phyloP scores from a whole-genome alignment of 495 filamentous ascomycete genomes.

The Podospora pseudocomata region DNA sequence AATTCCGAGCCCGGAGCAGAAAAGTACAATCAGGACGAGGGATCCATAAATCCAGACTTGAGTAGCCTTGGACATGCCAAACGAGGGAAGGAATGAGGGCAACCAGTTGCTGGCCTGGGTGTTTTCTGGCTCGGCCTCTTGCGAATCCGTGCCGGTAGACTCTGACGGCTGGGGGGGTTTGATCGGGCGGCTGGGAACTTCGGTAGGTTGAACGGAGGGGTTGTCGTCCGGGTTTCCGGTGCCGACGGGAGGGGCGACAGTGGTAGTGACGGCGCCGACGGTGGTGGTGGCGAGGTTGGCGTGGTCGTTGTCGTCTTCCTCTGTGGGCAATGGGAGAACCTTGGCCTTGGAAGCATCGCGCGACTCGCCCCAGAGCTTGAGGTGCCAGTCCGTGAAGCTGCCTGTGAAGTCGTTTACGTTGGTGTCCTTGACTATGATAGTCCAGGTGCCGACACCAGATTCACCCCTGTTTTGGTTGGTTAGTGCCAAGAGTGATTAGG shows the following conservation, averaged over 20 bases:
- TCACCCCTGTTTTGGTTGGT: slow-evolving; percentile 66
- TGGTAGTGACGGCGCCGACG: slow-evolving; percentile 40
- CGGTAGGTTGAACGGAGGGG: slow-evolving; percentile 52
- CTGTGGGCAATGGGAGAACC: slow-evolving; percentile 76
- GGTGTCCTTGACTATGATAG: slow-evolving; percentile 83
- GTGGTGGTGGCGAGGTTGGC: slow-evolving; percentile 48
- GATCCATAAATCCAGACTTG: slow-evolving; percentile 95
- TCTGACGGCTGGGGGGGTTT: slow-evolving; percentile 40
- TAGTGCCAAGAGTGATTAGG: slow-evolving; percentile 7
- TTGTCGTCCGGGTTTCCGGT: slow-evolving; percentile 29
- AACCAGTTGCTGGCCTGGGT: slow-evolving; percentile 57
- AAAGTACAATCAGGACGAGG: slow-evolving; percentile 74
- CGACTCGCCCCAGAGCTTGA: slow-evolving; percentile 89
- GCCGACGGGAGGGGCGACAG: slow-evolving; percentile 28
- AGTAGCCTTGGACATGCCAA: slow-evolving; percentile 83
- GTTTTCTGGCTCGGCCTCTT: slow-evolving; percentile 24
- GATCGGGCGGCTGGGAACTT: slow-evolving; percentile 76
- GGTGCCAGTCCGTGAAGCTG: slow-evolving; percentile 84
- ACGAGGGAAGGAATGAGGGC: slow-evolving; percentile 90
- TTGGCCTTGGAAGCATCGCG: slow-evolving; percentile 67
- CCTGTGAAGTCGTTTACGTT: slow-evolving; percentile 71
- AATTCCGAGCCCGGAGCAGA: slow-evolving; percentile 72
- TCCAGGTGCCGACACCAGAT: slow-evolving; percentile 82
- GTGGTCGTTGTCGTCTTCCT: slow-evolving; percentile 80
- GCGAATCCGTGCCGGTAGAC: slow-evolving; percentile 39